Evolutionary conservation across 169 alveolate genomes (phyloP), one percentile per base, ranked within the genome.

Genomic region (Plasmodium cynomolgi): DNA sequence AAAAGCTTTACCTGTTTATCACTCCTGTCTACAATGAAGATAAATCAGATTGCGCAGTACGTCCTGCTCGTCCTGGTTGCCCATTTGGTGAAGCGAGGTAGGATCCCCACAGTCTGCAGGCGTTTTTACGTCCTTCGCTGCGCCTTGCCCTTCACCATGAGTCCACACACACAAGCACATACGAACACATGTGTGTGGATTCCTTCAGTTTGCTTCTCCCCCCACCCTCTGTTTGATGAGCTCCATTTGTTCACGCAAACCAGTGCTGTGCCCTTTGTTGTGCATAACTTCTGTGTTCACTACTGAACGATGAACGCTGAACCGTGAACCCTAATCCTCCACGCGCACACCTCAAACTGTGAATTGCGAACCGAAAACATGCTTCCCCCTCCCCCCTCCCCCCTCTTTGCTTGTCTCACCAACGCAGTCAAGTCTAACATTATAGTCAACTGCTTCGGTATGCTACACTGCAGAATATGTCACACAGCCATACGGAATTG

Each of bases 401-500:
- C 23, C 23, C 31, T 15, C 73, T 23, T n/a, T n/a, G 11, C 50
- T 41, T 41, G 1, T 81, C 44, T 84, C 15, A 62, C 29, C 29
- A n/a, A 62, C 29, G 33, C 39, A 85, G 93, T 56, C 44, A 75
- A 85, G n/a, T 75, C 93, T 20, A 85, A 75, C 23, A 31, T 85
- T 13, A 0, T 74, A 75, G 41, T 85, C 15, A 85, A 34, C 68
- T 85, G 93, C 80, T 77, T 74, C 81, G 93, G 93, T 37, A n/a
- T 15, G 33, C 29, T 15, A 9, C 94, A 90, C 50, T 90, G 94
- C 39, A 90, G 34, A 68, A 80, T 80, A 29, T 90, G 94, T 11
- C 90, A 81, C 15, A 9, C 26, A 13, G 73, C 83, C n/a, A 44
- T 90, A 47, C 62, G 94, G 17, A 90, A 90, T 33, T 90, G 94